Base-by-base conservation (phyloP, 1,139 yeast genomes). In the Zhuliangozyma blackwelliae region DNA sequence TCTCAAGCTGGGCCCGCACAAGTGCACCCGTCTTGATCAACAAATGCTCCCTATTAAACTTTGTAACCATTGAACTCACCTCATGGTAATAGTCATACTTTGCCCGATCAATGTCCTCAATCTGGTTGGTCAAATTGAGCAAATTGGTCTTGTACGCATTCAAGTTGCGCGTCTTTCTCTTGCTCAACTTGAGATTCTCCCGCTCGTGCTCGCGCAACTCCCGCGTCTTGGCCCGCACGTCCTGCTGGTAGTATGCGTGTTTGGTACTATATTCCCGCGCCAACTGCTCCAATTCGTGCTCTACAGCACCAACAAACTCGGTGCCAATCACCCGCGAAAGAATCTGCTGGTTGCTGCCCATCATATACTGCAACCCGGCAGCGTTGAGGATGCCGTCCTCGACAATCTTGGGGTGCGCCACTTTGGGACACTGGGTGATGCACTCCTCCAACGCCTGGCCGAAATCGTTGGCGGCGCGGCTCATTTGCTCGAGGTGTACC, bases 301-400 rank as follows among this genome's bases (percentile, higher is more conserved):
- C 50, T 31, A 84, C 61, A 0, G 89, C 87, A n/a, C 57, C 63
- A 40, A 74, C 79, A 49, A 86, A 78, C 30, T 74, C 68, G 9
- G 65, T 54, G 19, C 65, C 61, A 3, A 87, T 57, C 35, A 80
- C 63, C 37, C 78, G 66, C 20, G 88, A 75, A 44, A 88, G 66
- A 7, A 88, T 77, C 44, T 81, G 81, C 46, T 84, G 83, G 51
- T 86, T 94, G 54, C 86, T 86, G 0, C 94, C 81, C 12, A 86
- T 74, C 35, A 88, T 68, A 50, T 77, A 82, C 49, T 87, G 92
- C 40, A 88, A 61, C 1, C 95, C 95, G 30, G 89, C 85, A 1
- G 92, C 87, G 33, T 80, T 75, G 47, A 78, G 62, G 12, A 87
- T 58, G 5, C 89, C 88, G 47, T 82, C 84, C 2, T 82, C 74